phyloP scores from a whole-genome alignment of 1,284 basidiomycete species.

The Fistulina hepatica region DNA sequence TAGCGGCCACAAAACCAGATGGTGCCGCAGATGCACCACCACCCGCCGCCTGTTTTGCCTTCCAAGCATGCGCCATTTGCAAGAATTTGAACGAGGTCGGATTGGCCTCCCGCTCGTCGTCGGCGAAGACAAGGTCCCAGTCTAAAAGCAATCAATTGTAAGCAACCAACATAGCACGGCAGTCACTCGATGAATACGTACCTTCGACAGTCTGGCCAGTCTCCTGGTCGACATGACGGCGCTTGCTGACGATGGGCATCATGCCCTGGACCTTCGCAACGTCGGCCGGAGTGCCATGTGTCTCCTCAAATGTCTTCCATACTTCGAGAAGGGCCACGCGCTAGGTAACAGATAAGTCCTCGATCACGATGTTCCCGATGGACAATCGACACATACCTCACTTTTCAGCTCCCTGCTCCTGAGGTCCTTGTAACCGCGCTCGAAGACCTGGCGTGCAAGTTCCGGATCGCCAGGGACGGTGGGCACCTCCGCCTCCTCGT shows the following conservation, averaged over 20 bases:
- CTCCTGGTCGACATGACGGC: slow-evolving; percentile 72
- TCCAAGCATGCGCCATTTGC: slow-evolving; percentile 90
- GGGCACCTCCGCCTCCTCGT: slow-evolving; percentile 49
- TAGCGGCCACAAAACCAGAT: slow-evolving; percentile 32
- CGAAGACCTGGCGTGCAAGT: slow-evolving; percentile 69
- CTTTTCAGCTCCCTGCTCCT: slow-evolving; percentile 75
- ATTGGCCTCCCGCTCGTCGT: slow-evolving; percentile 88
- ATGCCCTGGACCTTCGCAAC: slow-evolving; percentile 73
- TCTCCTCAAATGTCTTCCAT: slow-evolving; percentile 87
- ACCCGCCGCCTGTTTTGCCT: slow-evolving; percentile 35
- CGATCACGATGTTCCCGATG: background rate
- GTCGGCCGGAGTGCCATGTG: slow-evolving; percentile 60
- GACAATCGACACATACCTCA: slow-evolving; percentile 46
- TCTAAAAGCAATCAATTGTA: slow-evolving; percentile 34
- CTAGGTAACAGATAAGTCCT: slow-evolving; percentile 19
- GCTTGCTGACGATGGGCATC: slow-evolving; percentile 87
- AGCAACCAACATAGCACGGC: background rate
- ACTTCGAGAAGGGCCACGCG: slow-evolving; percentile 84
- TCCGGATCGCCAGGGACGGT: slow-evolving; percentile 61
- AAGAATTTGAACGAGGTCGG: slow-evolving; percentile 90
- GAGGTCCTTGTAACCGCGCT: slow-evolving; percentile 79
- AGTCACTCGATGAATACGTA: slow-evolving; percentile 25
- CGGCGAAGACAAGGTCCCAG: slow-evolving; percentile 90
- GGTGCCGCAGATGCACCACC: slow-evolving; percentile 17
- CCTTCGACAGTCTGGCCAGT: slow-evolving; percentile 82